A percentile compares a stretch with the other conserved stretches of the same genome.
Evolutionary conservation across 106 monocot genomes (phyloP).

Genomic region (Iris macrosiphon): DNA sequence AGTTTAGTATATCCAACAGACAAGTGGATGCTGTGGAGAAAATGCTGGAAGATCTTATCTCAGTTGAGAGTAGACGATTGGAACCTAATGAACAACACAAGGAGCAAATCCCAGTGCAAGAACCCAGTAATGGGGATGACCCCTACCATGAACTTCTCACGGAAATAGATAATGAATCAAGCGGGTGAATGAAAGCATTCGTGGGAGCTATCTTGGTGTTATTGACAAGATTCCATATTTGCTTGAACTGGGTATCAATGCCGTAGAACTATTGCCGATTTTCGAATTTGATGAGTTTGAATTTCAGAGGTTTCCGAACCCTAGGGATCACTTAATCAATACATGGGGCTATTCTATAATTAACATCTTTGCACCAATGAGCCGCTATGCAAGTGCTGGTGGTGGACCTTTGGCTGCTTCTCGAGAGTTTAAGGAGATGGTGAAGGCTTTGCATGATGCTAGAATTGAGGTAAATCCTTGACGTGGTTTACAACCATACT

Average conservation of each 20-base stretch:
- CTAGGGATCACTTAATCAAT: slow-evolving; percentile 94
- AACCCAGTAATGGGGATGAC: slow-evolving; percentile 26
- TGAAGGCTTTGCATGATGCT: slow-evolving; percentile 89
- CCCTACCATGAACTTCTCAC: slow-evolving; percentile 4
- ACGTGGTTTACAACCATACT: no score
- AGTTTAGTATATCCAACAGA: slow-evolving; percentile 73
- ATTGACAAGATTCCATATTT: slow-evolving; percentile 99
- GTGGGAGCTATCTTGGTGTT: no score
- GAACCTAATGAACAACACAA: slow-evolving; percentile 27
- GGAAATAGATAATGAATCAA: slow-evolving; percentile 19
- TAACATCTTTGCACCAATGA: slow-evolving; percentile 99
- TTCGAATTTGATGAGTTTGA: slow-evolving; percentile 99
- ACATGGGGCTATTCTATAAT: slow-evolving; percentile 99
- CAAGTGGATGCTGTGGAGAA: slow-evolving; percentile 78
- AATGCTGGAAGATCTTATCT: slow-evolving; percentile 73
- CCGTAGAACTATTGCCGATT: slow-evolving; percentile 85
- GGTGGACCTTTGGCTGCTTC: slow-evolving; percentile 78
- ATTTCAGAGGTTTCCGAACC: slow-evolving; percentile 78
- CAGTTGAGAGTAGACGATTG: slow-evolving; percentile 30
- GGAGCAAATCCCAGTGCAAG: slow-evolving; percentile 17
- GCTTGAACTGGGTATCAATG: slow-evolving; percentile 90
- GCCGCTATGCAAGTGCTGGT: slow-evolving; percentile 90
- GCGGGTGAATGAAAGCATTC: no score
- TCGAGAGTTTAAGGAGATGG: slow-evolving; percentile 90
- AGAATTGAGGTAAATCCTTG: slow-evolving; percentile 71